Percentiles rank a stretch among this genome's conserved stretches.
These are phyloP conservation scores for Artemisia annua DNA, from an alignment of 129 eudicot genomes.

Conservation along the genomic window DNA sequence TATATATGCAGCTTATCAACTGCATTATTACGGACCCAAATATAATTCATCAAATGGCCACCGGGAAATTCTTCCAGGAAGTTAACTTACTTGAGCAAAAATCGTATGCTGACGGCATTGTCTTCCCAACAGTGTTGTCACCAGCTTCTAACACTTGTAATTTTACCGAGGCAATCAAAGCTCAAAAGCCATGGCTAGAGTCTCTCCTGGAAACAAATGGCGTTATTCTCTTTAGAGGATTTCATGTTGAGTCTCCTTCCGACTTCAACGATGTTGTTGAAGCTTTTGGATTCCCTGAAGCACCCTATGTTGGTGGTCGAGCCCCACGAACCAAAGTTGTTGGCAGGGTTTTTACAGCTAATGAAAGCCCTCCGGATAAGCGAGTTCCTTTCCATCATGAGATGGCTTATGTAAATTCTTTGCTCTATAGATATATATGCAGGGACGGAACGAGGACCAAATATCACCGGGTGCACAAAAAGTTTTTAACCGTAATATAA, in stretches of 20 bases:
- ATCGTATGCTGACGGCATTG: constrained; percentile 9
- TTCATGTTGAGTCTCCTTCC: constrained; percentile 35
- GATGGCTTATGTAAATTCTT: constrained; percentile 22
- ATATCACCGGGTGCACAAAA: too few species aligned
- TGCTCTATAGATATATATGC: not conserved
- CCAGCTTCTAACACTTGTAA: constrained; percentile 26
- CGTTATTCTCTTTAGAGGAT: constrained; percentile 27
- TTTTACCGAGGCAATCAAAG: constrained; percentile 28
- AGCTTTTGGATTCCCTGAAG: constrained; percentile 28
- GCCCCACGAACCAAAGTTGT: constrained; percentile 49
- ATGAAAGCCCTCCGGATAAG: constrained; percentile 17
- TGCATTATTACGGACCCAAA: not conserved
- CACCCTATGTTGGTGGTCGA: constrained; percentile 18
- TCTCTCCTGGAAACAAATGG: constrained; percentile 20
- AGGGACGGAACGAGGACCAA: too few species aligned
- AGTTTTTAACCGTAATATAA: too few species aligned
- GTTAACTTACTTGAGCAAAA: constrained; percentile 47
- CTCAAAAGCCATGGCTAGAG: constrained; percentile 42
- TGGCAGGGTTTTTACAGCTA: constrained; percentile 34
- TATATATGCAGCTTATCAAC: too few species aligned
- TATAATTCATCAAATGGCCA: constrained; percentile 3
- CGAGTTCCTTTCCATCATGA: constrained; percentile 35
- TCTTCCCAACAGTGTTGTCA: constrained; percentile 50
- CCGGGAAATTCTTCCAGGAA: constrained; percentile 37
- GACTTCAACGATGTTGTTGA: constrained; percentile 50